Conservation (phyloP, 352 stramenopile species). For the Phytopythium montanum region DNA sequence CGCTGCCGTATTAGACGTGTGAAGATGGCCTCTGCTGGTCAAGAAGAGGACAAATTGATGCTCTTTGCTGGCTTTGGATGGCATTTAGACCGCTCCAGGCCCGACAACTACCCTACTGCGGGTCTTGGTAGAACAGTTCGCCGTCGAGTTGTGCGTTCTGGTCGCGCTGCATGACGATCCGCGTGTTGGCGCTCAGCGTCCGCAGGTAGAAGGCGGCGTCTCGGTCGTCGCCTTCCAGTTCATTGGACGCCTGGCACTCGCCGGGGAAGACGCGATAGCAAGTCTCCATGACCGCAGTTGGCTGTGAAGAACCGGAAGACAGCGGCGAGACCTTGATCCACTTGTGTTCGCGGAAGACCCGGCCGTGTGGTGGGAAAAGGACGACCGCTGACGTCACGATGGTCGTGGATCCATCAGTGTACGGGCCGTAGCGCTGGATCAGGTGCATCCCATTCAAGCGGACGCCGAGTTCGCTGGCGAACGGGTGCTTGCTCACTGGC, state of each 20-base stretch:
- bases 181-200: not conserved
- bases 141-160: not conserved
- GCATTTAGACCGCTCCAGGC: too few relatives aligned
- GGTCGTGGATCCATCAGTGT: not conserved
- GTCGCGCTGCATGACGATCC: not conserved
- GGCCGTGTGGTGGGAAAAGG: not conserved
- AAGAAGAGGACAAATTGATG: not conserved
- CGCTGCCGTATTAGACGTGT: not conserved
- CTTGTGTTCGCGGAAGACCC: not conserved
- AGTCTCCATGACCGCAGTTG: not conserved
- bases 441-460: not conserved
- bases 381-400: not conserved
- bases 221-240: not conserved
- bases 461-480: not conserved
- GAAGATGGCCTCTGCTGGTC: not conserved
- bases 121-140: not conserved
- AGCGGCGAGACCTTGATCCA: not conserved
- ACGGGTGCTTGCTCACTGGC: not conserved
- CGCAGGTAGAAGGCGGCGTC: not conserved
- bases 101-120: not conserved
- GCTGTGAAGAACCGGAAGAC: not conserved
- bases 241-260: not conserved
- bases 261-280: not conserved
- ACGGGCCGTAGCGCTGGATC: not conserved
- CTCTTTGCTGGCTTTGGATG: not conserved